Base-by-base conservation (phyloP, 805 yeast species). In the Lipomyces starkeyi region DNA sequence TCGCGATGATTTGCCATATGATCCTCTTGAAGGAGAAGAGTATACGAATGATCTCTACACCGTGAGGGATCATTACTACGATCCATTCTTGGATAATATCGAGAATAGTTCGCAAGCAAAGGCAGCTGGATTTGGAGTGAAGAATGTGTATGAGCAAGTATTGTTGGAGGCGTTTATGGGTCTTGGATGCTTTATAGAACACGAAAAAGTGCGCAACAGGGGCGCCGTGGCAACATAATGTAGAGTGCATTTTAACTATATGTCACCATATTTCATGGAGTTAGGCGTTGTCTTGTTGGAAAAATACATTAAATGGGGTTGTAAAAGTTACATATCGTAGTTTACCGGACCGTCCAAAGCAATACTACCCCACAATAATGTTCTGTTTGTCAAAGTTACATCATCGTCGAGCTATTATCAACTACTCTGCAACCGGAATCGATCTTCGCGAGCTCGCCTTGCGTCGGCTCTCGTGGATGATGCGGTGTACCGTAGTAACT, bases 21-120 rank as follows among this genome's bases (percentile, higher is more conserved):
- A 98, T 11, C 98, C 98, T 8, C 94, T 94, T 80, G 88, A 89
- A 75, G 98, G 98, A 58, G 98, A 94, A 79, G 83, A 95, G 69
- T 88, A 89, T 67, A 69, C 80, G 7, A 78, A 81, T 29, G 82
- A 83, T 63, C 82, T 84, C 35, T 93, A 87, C 78, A 80, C 78
- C 11, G 78, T 88, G 22, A 74, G 76, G 43, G 81, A 79, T 17
- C 76, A 78, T 25, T 90, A 89, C 76, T 83, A 82, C 66, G 95
- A 91, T 76, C 91, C 94, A 25, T 66, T 60, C 43, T 81, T 88
- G 79, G 79, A 85, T 72, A 83, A 84, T 71, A 75, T 85, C 76
- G 75, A 83, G 71, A 81, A 79, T 5, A 88, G 88, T 76, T 84
- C 85, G 52, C 91, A 88, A 71, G 92, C 84, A 74, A 83, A 85